Evolutionary conservation across 352 stramenopile genomes (phyloP), one percentile per base, ranked within the genome.

Genomic region (Phytopythium litorale): DNA sequence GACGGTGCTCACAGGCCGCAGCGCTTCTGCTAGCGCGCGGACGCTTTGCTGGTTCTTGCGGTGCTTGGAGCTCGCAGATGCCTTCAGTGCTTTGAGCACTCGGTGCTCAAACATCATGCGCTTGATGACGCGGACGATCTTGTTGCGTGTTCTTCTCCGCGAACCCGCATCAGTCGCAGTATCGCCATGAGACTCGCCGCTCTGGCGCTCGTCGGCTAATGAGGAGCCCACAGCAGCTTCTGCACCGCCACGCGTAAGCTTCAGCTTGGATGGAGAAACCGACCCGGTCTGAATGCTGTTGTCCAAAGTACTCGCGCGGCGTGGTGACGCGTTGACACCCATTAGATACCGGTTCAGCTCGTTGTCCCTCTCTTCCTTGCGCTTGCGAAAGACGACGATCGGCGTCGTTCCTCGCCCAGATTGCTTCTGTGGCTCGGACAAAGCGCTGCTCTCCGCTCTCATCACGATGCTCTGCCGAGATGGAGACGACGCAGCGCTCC

Each of bases 91-190:
- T 23, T 76, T 80, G 2, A 84, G 48, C 25, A 84, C 73, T 0
- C 76, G 73, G 30, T 84, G 46, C 56, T 78, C 73, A 28, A 73
- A 78, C 30, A 64, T 75, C 12, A 84, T 66, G 35, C 79, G 81
- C 58, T 79, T 77, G 33, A 84, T 66, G 15, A 68, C 71, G 7
- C 71, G 65, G 3, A 72, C 43, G 19, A 84, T 74, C 46, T 62
- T 62, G 21, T 12, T 18, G n/a, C 56, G 56, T 8, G 52, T 58
- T 4, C 4, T n/a, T 21, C 21, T 48, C 38, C 38, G 35, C 15
- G 52, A 35, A 1, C 1, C 32, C 12, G 13, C 6, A 11, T 7
- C 7, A 12, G 9, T 55, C 21, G 23, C 40, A 6, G 33, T 28
- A 42, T 56, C 19, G 32, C 11, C 25, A 33, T 32, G 23, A 28